Evolutionary conservation across 2,329 filamentous ascomycete species (phyloP), one percentile per base, ranked within the genome.

Genomic region (Ascochyta viciae-villosae): DNA sequence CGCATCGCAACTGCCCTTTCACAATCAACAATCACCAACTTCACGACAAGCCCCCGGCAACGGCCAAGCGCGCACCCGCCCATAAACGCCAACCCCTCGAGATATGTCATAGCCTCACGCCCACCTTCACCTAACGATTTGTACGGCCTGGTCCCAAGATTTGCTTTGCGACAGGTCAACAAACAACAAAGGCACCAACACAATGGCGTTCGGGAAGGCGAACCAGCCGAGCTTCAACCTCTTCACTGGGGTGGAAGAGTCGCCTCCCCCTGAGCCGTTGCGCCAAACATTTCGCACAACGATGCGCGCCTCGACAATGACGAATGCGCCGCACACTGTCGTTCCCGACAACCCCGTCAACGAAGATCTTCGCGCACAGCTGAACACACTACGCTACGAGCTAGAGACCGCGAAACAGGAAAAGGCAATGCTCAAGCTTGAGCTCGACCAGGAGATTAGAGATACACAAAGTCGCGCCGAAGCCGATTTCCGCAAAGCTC

Each of bases 361-460:
- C 57, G 93, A 98, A 69, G 89, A 93, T 62, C 82, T 98, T 24
- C 93, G 94, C 70, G 91, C 94, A 2, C 92, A 97, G 76, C 82
- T 98, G 38, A 95, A 93, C 59, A 91, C 92, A 0, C 80, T 97
- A 46, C 89, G 88, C 59, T 99, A 97, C 78, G 91, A 94, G 55
- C 83, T 96, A 63, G 90, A 92, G 68, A 94, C 90, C 16, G 80
- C 91, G 49, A 93, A 94, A 67, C 91, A 96, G 65, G 94, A 98
- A 70, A 89, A 90, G 65, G 92, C 96, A 54, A 85, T 97, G 67
- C 81, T 87, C 43, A 83, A 87, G 9, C 82, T 96, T 15, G 88
- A 91, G 59, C 90, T 95, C 65, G 89, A 92, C 62, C 90, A 91
- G 66, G 94, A 96, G 68, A 76, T 96, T 22, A 87, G 94, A 59